Base-by-base conservation (phyloP, 192 early-diverging fungal species). In the Entomortierella chlamydospora region DNA sequence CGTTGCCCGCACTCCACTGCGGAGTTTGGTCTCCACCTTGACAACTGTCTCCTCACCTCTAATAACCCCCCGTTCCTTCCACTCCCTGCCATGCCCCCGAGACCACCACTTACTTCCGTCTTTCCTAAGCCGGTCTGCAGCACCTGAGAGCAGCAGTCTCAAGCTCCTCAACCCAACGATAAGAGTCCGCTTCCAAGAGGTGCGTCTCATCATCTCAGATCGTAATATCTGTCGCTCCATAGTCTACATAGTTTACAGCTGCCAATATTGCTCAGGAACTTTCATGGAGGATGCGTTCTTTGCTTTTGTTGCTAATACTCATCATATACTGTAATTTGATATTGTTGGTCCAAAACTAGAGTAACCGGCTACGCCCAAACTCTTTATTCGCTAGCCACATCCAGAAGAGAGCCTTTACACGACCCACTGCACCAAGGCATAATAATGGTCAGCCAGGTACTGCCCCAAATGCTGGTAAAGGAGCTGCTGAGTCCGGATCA, bases 401-500 rank as follows among this genome's bases (percentile, higher is more conserved):
- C 10, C 71, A 74, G 18, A 74, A 43, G 18, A 64, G 72, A 9
- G 12, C 58, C 25, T 74, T 74, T 26, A 61, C 59, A 2, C 64
- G 59, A 39, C 63, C 57, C 20, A 49, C 72, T 20, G 28, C 51
- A 29, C 64, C 72, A 26, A 58, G 57, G 6, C 42, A 61, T 22
- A 49, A 64, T 6, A 61, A 57, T 26, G 57, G n/a, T 20, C 28
- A 56, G 33, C 50, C 47, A 25, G n/a, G 31, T 34, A n/a, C 34
- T 34, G n/a, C 56, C 10, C 33, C 55, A 26, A 47, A n/a, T n/a
- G n/a, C n/a, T n/a, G n/a, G 59, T n/a, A 50, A 26, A 11, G 70
- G 54, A 26, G 33, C 29, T n/a, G 11, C 55, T 6, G 54, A 39
- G 29, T 31, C 69, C 33, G 71, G 63, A 62, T 23, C 57, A 13